Base-by-base conservation (phyloP, 129 eudicot species). In the Rutidosis leptorrhynchoides region DNA sequence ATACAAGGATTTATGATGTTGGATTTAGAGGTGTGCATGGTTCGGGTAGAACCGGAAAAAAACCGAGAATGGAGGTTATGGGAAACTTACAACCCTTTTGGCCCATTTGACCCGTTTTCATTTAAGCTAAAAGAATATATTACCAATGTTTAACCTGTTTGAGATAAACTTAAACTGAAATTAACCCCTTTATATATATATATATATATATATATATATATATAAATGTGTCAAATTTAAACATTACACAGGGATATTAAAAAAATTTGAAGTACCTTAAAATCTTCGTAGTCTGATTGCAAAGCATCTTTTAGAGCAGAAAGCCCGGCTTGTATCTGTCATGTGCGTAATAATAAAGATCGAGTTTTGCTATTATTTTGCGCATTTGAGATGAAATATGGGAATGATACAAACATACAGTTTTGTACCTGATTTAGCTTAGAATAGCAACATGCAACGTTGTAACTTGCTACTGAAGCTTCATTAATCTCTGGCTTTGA, bases 361-460 rank as follows among this genome's bases (percentile, higher is more conserved):
- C 69, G 32, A 25, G 40, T 62, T 51, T 8, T 23, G 8, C 62
- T 33, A 61, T 72, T 28, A 1, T 26, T 48, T 62, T 43, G 16
- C 29, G 49, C 67, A 60, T 46, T 30, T 58, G 30, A 19, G 9
- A 28, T 9, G 26, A 12, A 27, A 16, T 35, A 24, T 30, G 12
- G 12, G 60, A 23, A 53, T 40, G n/a, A 2, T 40, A 40, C 32
- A 29, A 7, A 32, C 24, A 16, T 46, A 46, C 26, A 15, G 19
- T 54, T 21, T 27, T 24, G 40, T 78, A 91, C 96, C 96, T 89
- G 96, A 73, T 93, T 68, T 43, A 93, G 95, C 84, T 93, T 93
- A 3, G 99, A 78, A 75, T 93, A 93, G 72, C 99, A 93, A 79
- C 99, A 93, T 3, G 99, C 96, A 37, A 93, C 99, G 53, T 93